These are phyloP conservation scores for Termitomyces sp. DNA, from an alignment of 768 basidiomycete species.

Conservation along the genomic window DNA sequence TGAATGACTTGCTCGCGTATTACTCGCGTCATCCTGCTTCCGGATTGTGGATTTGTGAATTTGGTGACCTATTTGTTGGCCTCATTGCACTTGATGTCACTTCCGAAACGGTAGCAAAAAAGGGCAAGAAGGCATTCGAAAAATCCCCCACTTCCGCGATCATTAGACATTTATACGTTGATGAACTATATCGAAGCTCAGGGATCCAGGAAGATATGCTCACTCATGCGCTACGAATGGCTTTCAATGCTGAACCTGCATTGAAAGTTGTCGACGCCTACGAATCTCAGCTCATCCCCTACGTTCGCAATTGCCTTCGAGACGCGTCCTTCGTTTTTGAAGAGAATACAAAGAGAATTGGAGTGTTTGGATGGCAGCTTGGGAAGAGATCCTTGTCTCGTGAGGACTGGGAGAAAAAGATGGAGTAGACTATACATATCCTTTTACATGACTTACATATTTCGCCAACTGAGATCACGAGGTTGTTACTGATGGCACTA, in stretches of 20 bases:
- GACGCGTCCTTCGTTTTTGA: conserved; percentile 46
- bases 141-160: conserved; percentile 46
- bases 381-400: conserved; percentile 38
- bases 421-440: conserved; percentile 4
- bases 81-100: conserved; percentile 69
- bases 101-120: conserved; percentile 25
- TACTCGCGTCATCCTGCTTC: conserved; percentile 61
- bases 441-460: background rate
- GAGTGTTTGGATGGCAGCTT: conserved; percentile 54
- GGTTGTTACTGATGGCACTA: conserved; percentile 8
- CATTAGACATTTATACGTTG: conserved; percentile 73
- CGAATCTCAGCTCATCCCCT: conserved; percentile 48
- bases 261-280: conserved; percentile 42
- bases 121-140: conserved; percentile 2
- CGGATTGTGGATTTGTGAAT: conserved; percentile 68
- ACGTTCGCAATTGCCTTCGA: conserved; percentile 40
- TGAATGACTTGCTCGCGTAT: conserved; percentile 44
- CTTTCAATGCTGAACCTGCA: conserved; percentile 42
- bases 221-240: conserved; percentile 47
- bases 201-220: conserved; percentile 65
- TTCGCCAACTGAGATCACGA: background rate
- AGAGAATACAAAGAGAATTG: conserved; percentile 39
- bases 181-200: conserved; percentile 53
- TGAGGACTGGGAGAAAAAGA: conserved; percentile 37
- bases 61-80: conserved; percentile 53